Conservation (phyloP, 345 rosid genomes). For the Hibiscus tridactylites region DNA sequence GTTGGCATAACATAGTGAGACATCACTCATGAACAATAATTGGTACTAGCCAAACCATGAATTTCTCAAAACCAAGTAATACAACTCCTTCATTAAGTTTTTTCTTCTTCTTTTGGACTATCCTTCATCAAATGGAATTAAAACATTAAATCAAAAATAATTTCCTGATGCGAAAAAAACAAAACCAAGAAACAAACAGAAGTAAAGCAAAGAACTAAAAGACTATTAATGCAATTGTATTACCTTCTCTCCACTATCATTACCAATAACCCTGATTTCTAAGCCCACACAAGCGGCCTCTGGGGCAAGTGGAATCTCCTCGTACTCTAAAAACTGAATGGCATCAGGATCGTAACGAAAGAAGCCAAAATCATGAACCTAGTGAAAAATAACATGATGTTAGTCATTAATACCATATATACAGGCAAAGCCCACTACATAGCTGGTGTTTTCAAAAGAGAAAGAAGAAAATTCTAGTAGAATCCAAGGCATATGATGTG, state of each 20-base stretch:
- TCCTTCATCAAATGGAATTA: not conserved
- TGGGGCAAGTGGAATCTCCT: slow-evolving; percentile 94
- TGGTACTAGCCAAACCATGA: not conserved
- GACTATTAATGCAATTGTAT: not conserved
- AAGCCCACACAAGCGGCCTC: slow-evolving; percentile 92
- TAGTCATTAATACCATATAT: not conserved
- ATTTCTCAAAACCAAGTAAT: not conserved
- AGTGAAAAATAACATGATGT: slow-evolving; percentile 18
- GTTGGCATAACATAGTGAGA: not conserved
- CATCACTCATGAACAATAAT: not conserved
- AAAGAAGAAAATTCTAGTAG: not conserved
- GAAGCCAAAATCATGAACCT: slow-evolving; percentile 99
- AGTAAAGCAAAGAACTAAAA: not conserved
- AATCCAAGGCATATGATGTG: not conserved
- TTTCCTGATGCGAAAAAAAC: not conserved
- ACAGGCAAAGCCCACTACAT: not conserved
- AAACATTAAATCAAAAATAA: not conserved
- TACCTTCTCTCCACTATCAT: slow-evolving; percentile 98
- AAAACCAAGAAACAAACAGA: not conserved
- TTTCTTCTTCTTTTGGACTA: not conserved
- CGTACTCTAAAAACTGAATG: slow-evolving; percentile 68
- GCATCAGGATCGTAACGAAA: slow-evolving; percentile 75
- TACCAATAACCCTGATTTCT: slow-evolving; percentile 92
- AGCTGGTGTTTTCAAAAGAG: not conserved
- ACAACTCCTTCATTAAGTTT: not conserved